phyloP scores from a whole-genome alignment of 2,329 filamentous ascomycete genomes.

The Fusarium torreyae region DNA sequence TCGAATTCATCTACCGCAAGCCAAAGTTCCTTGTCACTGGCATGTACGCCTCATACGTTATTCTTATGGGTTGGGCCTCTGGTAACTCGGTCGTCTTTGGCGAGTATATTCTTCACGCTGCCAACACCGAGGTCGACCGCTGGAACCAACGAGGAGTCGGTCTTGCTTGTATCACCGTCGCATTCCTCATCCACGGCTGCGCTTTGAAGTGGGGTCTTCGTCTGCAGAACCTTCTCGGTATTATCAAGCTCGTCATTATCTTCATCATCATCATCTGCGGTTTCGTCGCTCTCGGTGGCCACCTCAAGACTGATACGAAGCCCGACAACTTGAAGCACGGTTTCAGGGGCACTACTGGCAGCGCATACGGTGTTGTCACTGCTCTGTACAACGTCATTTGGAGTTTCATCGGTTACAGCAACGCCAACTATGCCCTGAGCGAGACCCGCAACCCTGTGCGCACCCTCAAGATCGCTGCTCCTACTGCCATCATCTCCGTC shows the following conservation, averaged over 20 bases:
- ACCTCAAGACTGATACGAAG: slow-evolving; percentile 70
- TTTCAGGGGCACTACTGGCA: slow-evolving; percentile 76
- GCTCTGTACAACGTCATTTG: slow-evolving; percentile 81
- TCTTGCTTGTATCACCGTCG: slow-evolving; percentile 75
- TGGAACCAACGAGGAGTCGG: slow-evolving; percentile 79
- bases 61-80: slow-evolving; percentile 76
- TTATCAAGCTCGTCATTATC: slow-evolving; percentile 77
- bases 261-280: slow-evolving; percentile 76
- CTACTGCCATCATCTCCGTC: slow-evolving; percentile 71
- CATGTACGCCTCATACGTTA: slow-evolving; percentile 72
- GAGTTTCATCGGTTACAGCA: slow-evolving; percentile 78
- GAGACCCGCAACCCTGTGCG: slow-evolving; percentile 77
- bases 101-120: slow-evolving; percentile 78
- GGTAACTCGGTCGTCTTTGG: slow-evolving; percentile 79
- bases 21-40: slow-evolving; percentile 74
- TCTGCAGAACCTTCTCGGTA: slow-evolving; percentile 76
- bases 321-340: slow-evolving; percentile 75
- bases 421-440: slow-evolving; percentile 76
- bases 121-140: slow-evolving; percentile 71
- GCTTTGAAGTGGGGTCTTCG: slow-evolving; percentile 77
- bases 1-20: slow-evolving; percentile 74
- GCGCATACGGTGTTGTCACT: slow-evolving; percentile 77
- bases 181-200: slow-evolving; percentile 76
- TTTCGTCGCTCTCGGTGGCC: slow-evolving; percentile 73
- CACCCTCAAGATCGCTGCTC: slow-evolving; percentile 76